phyloP scores from a whole-genome alignment of 441 rosid species.

The Erodium trifolium region DNA sequence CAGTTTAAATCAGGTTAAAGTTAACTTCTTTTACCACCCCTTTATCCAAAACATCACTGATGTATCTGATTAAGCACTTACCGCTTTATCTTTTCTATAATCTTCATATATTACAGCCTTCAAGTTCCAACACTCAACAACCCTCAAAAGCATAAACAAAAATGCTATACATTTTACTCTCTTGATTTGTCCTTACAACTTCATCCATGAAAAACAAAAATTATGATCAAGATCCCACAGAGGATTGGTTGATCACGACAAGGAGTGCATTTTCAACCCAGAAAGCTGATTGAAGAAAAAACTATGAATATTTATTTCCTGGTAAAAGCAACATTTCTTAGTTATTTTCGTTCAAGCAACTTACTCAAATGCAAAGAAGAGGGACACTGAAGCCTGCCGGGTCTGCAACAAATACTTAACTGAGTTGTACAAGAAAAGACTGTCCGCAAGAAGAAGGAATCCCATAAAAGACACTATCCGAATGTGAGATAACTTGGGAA shows the following conservation, averaged over 20 bases:
- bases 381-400: slow-evolving; percentile 79
- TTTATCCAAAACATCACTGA: background rate
- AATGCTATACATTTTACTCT: background rate
- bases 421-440: slow-evolving; percentile 60
- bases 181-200: background rate
- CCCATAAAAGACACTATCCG: slow-evolving; percentile 82
- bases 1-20: background rate
- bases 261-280: slow-evolving; percentile 7
- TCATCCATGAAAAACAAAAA: background rate
- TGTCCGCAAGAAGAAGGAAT: slow-evolving; percentile 70
- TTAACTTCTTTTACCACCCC: background rate
- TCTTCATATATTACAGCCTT: background rate
- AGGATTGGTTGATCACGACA: too few species aligned
- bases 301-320: background rate
- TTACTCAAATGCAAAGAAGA: slow-evolving; percentile 95
- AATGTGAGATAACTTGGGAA: slow-evolving; percentile 57
- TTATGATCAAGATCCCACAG: too few species aligned
- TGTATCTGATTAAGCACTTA: background rate
- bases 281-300: background rate
- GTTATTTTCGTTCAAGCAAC: slow-evolving; percentile 20
- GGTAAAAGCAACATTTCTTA: slow-evolving; percentile 2
- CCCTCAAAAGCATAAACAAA: background rate
- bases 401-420: slow-evolving; percentile 56
- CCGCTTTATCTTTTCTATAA: too few species aligned
- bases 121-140: background rate